Evolutionary conservation across 805 yeast genomes (phyloP), one percentile per base, ranked within the genome.

Genomic region (Kazachstania viticola): DNA sequence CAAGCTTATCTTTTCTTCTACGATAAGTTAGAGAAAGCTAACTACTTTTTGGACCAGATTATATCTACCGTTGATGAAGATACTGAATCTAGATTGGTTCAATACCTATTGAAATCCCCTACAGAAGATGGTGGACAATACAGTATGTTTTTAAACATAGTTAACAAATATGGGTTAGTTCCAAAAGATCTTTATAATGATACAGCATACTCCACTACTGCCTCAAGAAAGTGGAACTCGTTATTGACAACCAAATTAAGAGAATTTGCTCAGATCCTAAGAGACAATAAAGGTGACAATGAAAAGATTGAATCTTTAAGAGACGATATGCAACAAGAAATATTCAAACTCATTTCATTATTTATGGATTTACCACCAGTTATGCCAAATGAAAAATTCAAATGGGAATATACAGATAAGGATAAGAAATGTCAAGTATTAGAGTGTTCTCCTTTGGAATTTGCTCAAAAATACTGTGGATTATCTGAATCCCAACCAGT

Each of bases 71-170:
- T 70, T 21, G 75, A 71, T 23, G 75, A 76, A 51, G 75, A 67
- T 27, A 68, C 77, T 32, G 85, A 74, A 40, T 75, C 85, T 1
- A 67, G 93, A 41, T 58, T 80, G 35, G 71, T 83, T 30, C 81
- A 76, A 56, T 71, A 68, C 42, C 56, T 83, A 29, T 61, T 82
- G 33, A 44, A 60, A 4, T 76, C 71, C 33, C 93, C 94, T 16
- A 73, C 75, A 28, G 54, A 68, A 36, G 94, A 84, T 49, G 94
- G 95, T 44, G 94, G 95, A 32, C 94, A 83, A 57, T 82, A 79
- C 67, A 76, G 79, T 41, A 79, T 83, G 91, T 71, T 81, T 51
- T 64, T 76, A 30, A 80, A 82, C 56, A 53, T 84, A 35, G 69
- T 82, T 31, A 73, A 74, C 40, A 84, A 83, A 56, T 84, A 83